phyloP scores from a whole-genome alignment of 2,329 filamentous ascomycete genomes.

The Colletotrichum horii region DNA sequence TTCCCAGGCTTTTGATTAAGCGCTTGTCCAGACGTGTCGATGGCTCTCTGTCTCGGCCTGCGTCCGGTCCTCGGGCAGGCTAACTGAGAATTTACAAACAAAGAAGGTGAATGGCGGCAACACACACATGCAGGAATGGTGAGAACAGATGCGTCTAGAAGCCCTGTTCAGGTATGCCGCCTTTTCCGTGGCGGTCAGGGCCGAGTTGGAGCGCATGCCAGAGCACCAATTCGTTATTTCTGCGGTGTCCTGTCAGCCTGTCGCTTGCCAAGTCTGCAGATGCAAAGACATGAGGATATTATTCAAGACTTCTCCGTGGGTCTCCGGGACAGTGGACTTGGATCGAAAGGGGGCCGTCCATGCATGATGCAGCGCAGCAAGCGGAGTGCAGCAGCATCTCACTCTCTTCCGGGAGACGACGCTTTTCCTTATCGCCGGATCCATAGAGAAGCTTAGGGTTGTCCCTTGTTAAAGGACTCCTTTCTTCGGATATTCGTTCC shows the following conservation, averaged over 20 bases:
- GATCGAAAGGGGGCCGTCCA: not conserved
- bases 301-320: conserved; percentile 13
- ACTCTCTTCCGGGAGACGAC: not conserved
- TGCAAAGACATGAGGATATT: conserved; percentile 18
- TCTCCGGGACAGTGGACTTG: not conserved
- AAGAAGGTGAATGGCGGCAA: not conserved
- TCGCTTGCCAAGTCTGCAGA: conserved; percentile 6
- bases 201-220: not conserved
- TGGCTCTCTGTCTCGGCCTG: not conserved
- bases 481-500: not conserved
- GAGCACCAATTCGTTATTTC: not conserved
- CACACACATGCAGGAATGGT: not conserved
- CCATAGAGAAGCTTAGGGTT: not conserved
- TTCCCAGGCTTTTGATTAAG: not conserved
- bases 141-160: not conserved
- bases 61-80: not conserved
- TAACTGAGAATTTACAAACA: not conserved
- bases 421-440: not conserved
- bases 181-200: not conserved
- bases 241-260: not conserved
- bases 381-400: not conserved
- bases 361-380: conserved; percentile 7
- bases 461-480: not conserved
- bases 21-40: not conserved
- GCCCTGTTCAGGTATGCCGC: not conserved